Evolutionary conservation across 2,329 filamentous ascomycete genomes (phyloP).

Genomic region (Domatiomyces globalis): DNA sequence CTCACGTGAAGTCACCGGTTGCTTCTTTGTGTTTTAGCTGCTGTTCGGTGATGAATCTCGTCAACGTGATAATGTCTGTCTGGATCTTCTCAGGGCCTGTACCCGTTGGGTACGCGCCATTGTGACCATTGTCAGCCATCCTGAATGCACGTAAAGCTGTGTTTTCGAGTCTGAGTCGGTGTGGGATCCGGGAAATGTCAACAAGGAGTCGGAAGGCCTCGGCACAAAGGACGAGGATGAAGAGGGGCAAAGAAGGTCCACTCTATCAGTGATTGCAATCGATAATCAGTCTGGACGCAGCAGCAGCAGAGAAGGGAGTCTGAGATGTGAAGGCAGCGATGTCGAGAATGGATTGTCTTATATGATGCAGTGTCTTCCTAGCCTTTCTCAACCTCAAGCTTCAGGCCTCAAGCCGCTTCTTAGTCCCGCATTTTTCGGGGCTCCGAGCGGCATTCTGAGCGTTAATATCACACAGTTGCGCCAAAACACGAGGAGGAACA

Average conservation of each 20-base stretch:
- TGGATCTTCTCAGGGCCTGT: slow-evolving; percentile 66
- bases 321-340: no score
- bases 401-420: no score
- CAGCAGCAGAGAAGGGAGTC: neutral
- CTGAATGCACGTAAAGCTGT: neutral
- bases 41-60: slow-evolving; percentile 90
- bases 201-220: neutral
- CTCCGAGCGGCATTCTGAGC: no score
- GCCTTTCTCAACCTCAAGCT: no score
- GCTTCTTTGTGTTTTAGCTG: slow-evolving; percentile 86
- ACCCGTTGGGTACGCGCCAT: slow-evolving; percentile 36
- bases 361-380: no score
- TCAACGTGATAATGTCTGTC: slow-evolving; percentile 90
- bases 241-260: neutral
- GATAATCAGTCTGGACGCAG: neutral
- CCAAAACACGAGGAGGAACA: no score
- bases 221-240: neutral
- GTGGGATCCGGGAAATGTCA: neutral
- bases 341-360: no score
- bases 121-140: slow-evolving; percentile 13
- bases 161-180: neutral
- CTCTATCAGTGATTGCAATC: neutral
- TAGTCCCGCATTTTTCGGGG: no score
- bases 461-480: no score
- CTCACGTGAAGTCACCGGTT: slow-evolving; percentile 95